A percentile compares a stretch with the other conserved stretches of the same genome.
These are phyloP conservation scores for Rhizomucor pusillus DNA, from an alignment of 371 early-diverging fungal genomes.

Conservation along the genomic window DNA sequence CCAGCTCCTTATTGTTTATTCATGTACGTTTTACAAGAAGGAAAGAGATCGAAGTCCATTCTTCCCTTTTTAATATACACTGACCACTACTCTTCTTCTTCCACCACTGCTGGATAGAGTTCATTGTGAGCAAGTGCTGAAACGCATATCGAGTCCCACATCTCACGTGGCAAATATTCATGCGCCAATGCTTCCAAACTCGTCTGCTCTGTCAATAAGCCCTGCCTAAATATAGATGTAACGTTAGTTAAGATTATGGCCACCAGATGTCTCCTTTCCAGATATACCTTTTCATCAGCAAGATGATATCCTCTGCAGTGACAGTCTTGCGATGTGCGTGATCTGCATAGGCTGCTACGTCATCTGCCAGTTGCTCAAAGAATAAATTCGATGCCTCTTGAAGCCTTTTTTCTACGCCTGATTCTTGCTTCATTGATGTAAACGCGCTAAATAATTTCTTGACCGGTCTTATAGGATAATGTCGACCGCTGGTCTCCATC, in stretches of 20 bases:
- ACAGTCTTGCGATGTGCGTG: slow-evolving; percentile 16
- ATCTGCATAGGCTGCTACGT: slow-evolving; percentile 19
- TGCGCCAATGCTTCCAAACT: slow-evolving; percentile 28
- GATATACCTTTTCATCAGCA: slow-evolving; percentile 26
- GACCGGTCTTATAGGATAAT: too few species aligned
- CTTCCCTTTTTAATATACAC: too few species aligned
- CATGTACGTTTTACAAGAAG: too few species aligned
- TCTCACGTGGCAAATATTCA: slow-evolving; percentile 25
- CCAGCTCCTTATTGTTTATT: too few species aligned
- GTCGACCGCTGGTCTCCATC: too few species aligned
- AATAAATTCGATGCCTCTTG: slow-evolving; percentile 14
- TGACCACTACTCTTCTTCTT: too few species aligned
- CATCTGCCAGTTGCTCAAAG: slow-evolving; percentile 24
- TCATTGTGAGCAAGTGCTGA: slow-evolving; percentile 26
- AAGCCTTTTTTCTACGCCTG: too few species aligned
- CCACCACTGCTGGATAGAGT: slow-evolving; percentile 14
- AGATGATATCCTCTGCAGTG: slow-evolving; percentile 11
- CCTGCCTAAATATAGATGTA: slow-evolving; percentile 16
- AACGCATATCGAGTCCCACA: slow-evolving; percentile 25
- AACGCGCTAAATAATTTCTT: too few species aligned
- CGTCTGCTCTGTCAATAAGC: slow-evolving; percentile 12
- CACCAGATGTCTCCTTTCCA: not conserved
- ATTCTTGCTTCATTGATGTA: too few species aligned
- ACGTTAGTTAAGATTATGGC: not conserved
- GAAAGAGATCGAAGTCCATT: too few species aligned